Evolutionary conservation across 2,329 filamentous ascomycete genomes (phyloP).

Genomic region (Ceratocystis huliohia): DNA sequence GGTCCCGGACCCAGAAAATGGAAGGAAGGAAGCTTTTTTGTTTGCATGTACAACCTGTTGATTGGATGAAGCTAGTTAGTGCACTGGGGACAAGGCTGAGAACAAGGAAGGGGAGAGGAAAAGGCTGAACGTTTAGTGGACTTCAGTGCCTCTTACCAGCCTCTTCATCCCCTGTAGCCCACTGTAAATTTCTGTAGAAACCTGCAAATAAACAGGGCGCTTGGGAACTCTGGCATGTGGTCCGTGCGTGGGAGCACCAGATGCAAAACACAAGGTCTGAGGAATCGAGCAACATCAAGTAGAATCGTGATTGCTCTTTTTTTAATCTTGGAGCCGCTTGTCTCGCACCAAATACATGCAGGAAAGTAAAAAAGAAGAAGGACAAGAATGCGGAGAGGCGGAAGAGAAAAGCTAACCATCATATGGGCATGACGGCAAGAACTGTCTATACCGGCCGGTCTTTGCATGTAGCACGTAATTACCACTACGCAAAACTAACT

Average conservation of each 20-base stretch:
- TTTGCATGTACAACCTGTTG: background rate
- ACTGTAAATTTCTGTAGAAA: background rate
- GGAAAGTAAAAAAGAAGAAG: too few species aligned
- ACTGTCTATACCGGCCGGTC: too few species aligned
- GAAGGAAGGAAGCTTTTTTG: background rate
- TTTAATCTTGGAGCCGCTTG: too few species aligned
- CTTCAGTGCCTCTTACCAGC: background rate
- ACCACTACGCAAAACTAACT: too few species aligned
- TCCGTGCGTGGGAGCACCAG: background rate
- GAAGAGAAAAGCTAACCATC: too few species aligned
- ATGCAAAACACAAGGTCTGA: background rate
- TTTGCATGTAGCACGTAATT: too few species aligned
- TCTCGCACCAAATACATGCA: too few species aligned
- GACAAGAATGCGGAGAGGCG: too few species aligned
- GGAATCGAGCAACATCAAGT: background rate
- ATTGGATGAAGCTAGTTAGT: background rate
- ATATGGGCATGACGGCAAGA: too few species aligned
- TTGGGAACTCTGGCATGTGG: background rate
- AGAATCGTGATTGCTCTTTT: too few species aligned
- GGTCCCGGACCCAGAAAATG: background rate
- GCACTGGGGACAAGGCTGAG: background rate
- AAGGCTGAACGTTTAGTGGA: background rate
- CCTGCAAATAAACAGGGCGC: too few species aligned
- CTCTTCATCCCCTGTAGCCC: background rate
- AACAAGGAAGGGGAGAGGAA: background rate